Percentiles rank a stretch among this genome's conserved stretches.
phyloP scores from a whole-genome alignment of 768 basidiomycete genomes.

The Tricholoma terreum region DNA sequence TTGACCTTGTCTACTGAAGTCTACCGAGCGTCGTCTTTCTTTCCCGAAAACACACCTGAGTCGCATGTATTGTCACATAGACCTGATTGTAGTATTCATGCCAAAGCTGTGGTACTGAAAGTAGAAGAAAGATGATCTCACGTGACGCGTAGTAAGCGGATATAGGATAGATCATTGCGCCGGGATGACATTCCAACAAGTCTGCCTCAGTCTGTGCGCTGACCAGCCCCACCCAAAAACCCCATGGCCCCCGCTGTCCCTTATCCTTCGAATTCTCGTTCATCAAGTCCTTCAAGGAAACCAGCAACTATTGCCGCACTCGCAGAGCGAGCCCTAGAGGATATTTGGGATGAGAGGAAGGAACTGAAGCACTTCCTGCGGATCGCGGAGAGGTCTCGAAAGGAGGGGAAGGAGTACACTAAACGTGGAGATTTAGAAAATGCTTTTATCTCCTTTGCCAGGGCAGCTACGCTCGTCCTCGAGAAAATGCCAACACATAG shows the following conservation, averaged over 20 bases:
- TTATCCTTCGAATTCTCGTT: background rate
- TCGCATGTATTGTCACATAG: background rate
- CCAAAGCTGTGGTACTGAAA: background rate
- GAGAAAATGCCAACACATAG: conserved; percentile 75
- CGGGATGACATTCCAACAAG: background rate
- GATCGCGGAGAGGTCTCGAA: conserved; percentile 59
- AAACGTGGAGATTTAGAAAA: conserved; percentile 58
- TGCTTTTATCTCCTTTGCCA: conserved; percentile 72
- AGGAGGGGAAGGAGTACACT: conserved; percentile 46
- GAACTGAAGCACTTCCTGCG: conserved; percentile 68
- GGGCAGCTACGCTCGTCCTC: conserved; percentile 72
- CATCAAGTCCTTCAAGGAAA: conserved; percentile 9
- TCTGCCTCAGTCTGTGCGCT: background rate
- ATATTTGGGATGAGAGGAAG: conserved; percentile 53
- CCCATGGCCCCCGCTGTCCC: background rate
- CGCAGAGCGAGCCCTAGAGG: conserved; percentile 54
- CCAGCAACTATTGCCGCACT: conserved; percentile 67
- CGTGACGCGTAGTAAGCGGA: background rate
- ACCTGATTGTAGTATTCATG: background rate
- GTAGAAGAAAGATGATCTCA: background rate
- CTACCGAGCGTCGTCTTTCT: background rate
- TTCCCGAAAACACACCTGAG: background rate
- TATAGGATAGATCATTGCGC: background rate
- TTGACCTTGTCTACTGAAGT: no score
- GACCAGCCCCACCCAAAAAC: background rate